phyloP scores from a whole-genome alignment of 805 yeast genomes.

The Zygosaccharomyces rouxii region DNA sequence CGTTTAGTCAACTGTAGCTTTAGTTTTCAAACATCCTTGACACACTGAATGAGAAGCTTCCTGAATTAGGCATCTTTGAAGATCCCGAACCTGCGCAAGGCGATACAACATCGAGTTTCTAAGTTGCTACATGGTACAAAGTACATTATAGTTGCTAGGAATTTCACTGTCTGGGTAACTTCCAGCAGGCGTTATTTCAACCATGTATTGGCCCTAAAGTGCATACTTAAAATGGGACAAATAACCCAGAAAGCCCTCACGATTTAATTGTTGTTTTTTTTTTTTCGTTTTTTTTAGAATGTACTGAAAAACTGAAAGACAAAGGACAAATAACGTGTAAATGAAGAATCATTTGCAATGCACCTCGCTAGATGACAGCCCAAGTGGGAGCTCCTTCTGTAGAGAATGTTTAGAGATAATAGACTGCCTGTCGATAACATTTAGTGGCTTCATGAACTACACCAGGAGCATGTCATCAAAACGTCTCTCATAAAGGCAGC shows the following conservation, averaged over 20 bases:
- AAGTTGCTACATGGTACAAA: conserved; percentile 1
- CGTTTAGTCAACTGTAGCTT: too few species aligned
- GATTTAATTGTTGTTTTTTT: not conserved
- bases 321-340: not conserved
- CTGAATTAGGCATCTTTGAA: too few species aligned
- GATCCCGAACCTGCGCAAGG: too few species aligned
- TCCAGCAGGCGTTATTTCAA: not conserved
- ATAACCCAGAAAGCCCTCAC: not conserved
- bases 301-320: not conserved
- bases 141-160: not conserved
- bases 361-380: not conserved
- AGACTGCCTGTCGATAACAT: not conserved
- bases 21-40: too few species aligned
- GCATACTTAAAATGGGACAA: not conserved
- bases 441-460: not conserved
- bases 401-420: not conserved
- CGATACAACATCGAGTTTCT: too few species aligned
- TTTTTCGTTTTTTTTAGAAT: not conserved
- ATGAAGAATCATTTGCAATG: not conserved
- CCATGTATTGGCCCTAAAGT: not conserved
- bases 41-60: too few species aligned
- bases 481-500: not conserved
- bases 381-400: not conserved
- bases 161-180: not conserved
- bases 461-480: not conserved